These are phyloP conservation scores for Polyporus tsugae DNA, from an alignment of 1,284 basidiomycete species.

Conservation along the genomic window DNA sequence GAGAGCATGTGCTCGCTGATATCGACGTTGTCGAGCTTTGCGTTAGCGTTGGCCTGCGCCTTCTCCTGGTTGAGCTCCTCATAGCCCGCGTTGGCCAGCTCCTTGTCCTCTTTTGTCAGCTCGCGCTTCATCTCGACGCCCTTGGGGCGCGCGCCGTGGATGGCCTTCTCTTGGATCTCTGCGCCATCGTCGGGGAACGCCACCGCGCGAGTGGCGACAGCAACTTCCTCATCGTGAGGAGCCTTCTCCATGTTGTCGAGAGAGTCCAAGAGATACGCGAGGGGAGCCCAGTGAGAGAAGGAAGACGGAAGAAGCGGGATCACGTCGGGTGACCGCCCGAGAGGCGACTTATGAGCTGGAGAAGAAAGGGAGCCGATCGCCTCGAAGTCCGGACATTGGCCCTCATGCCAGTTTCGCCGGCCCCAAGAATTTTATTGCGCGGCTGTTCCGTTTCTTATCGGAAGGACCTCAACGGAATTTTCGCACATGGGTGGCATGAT, in stretches of 20 bases:
- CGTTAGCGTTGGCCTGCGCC: constrained; percentile 43
- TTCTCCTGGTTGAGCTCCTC: constrained; percentile 62
- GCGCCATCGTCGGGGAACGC: constrained; percentile 56
- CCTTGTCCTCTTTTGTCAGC: constrained; percentile 71
- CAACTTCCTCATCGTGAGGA: constrained; percentile 35
- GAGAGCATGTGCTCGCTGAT: constrained; percentile 62
- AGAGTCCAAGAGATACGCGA: constrained; percentile 28
- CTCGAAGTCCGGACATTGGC: constrained; percentile 14
- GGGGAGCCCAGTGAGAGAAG: constrained; percentile 5
- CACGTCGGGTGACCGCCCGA: background rate
- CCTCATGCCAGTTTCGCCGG: constrained; percentile 9
- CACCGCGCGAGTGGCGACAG: constrained; percentile 44
- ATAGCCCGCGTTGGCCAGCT: constrained; percentile 73
- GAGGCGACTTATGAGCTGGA: constrained; percentile 19
- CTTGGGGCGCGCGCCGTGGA: constrained; percentile 49
- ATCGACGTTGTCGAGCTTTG: constrained; percentile 53
- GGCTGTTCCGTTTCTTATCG: constrained; percentile 32
- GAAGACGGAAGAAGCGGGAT: constrained; percentile 11
- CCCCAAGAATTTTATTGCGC: constrained; percentile 10
- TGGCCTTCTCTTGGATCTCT: constrained; percentile 51
- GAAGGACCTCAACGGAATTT: constrained; percentile 19
- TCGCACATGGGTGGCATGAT: constrained; percentile 42
- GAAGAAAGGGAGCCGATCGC: constrained; percentile 17
- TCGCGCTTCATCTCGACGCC: constrained; percentile 67
- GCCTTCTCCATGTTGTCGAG: constrained; percentile 30